phyloP scores from a whole-genome alignment of 306 rosid species.

The Lathyrus tuberosus region DNA sequence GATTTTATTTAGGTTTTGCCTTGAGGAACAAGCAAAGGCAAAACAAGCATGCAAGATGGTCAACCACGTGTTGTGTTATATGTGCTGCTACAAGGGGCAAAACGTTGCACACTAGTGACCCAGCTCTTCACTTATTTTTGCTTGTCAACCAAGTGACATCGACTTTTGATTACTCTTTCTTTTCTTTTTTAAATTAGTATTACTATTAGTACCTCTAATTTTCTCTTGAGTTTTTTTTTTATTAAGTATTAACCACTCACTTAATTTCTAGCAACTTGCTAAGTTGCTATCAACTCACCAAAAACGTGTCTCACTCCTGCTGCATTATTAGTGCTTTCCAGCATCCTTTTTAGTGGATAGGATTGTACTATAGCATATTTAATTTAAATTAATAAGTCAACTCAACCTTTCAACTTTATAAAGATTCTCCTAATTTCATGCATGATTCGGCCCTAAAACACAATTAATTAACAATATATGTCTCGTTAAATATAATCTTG shows the following conservation, averaged over 20 bases:
- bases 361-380: background rate
- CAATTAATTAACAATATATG: background rate
- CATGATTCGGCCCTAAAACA: constrained; percentile 1
- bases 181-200: background rate
- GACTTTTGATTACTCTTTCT: constrained; percentile 11
- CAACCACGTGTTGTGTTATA: constrained; percentile 49
- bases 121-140: constrained; percentile 30
- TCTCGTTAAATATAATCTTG: background rate
- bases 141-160: constrained; percentile 59
- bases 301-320: constrained; percentile 34
- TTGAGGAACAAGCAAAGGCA: constrained; percentile 68
- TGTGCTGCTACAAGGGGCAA: constrained; percentile 28
- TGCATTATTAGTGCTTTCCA: constrained; percentile 14
- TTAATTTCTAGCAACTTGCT: constrained; percentile 12
- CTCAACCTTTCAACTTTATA: background rate
- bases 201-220: background rate
- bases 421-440: background rate
- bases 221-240: background rate
- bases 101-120: constrained; percentile 33
- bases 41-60: constrained; percentile 11
- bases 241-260: constrained; percentile 8
- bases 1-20: constrained; percentile 46
- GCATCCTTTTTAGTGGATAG: background rate
- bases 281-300: constrained; percentile 20
- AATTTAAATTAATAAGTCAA: constrained; percentile 36